Conservation (phyloP, 495 filamentous ascomycete species). For the Penicillium desertorum region DNA sequence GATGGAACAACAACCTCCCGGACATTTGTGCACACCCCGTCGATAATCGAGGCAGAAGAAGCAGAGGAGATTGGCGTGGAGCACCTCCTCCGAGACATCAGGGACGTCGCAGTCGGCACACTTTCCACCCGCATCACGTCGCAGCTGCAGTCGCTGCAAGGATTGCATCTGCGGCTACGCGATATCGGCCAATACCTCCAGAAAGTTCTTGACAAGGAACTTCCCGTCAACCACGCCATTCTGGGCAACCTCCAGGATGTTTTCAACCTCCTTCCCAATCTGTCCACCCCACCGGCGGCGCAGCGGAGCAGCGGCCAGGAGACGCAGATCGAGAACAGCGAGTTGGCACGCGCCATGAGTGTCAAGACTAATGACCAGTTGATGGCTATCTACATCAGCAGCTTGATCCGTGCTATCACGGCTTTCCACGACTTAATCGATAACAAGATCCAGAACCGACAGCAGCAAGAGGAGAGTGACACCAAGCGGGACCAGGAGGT, state of each 20-base stretch:
- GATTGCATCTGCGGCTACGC: conserved; percentile 88
- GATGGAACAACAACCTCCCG: conserved; percentile 96
- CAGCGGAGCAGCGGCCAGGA: conserved; percentile 49
- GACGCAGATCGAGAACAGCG: conserved; percentile 63
- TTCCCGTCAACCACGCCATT: conserved; percentile 96
- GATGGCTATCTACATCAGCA: conserved; percentile 95
- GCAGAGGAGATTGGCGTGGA: conserved; percentile 99
- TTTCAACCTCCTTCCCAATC: conserved; percentile 96
- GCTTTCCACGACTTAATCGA: conserved; percentile 99
- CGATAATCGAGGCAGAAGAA: conserved; percentile 97
- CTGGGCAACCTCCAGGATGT: conserved; percentile 97
- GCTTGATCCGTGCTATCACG: conserved; percentile 94
- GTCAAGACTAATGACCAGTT: conserved; percentile 99
- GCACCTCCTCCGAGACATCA: conserved; percentile 94
- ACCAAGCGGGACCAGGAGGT: conserved; percentile 69
- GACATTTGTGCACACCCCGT: conserved; percentile 98
- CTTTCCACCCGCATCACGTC: conserved; percentile 96
- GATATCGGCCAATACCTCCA: conserved; percentile 95
- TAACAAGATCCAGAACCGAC: conserved; percentile 99
- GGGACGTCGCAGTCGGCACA: conserved; percentile 97
- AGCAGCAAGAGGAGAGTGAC: conserved; percentile 94
- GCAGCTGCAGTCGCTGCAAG: conserved; percentile 95
- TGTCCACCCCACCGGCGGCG: conserved; percentile 74
- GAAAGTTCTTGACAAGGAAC: conserved; percentile 86
- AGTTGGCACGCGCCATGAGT: conserved; percentile 91